Base-by-base conservation (phyloP, 2,329 filamentous ascomycete genomes). In the Chrysoporthe cubensis region DNA sequence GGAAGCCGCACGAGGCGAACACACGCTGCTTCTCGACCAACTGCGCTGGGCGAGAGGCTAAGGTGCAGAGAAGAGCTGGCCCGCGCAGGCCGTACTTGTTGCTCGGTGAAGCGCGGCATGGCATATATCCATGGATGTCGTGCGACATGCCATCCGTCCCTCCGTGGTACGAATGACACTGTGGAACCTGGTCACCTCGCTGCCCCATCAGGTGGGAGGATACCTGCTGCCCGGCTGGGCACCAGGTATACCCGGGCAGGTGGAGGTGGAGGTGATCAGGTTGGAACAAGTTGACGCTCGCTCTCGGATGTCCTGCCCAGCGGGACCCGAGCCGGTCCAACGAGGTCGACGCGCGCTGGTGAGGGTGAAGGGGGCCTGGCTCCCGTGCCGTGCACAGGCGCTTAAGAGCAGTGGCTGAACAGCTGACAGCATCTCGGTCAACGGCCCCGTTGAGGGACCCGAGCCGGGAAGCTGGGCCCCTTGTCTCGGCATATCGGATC, bases 361-460 rank as follows among this genome's bases (percentile, higher is more conserved):
- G 34, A 43, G n/a, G 61, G 34, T 52, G 61, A 16, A 62, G 16
- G 4, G 18, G 46, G 11, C 3, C 40, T 32, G 13, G 61, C n/a
- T 54, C 18, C 48, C 40, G 37, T 63, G 34, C 2, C 21, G n/a
- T 42, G 46, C 16, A 63, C 52, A 59, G 54, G 40, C 42, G 54
- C 43, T 54, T 40, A 26, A 59, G 63, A 58, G 44, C 63, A 65
- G 37, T 32, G 54, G 52, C 54, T 65, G 54, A 59, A 48, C 63
- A 65, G 54, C 54, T 59, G 52, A 18, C 52, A 48, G 42, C 43
- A 44, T 2, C 63, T 44, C 40, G 40, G 54, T 40, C 62, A 21
- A 58, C 42, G 8, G 46, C 14, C 60, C 44, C 16, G 26, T 52
- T 40, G 59, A 46, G 59, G 59, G 46, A 37, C 44, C 9, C 18